These are phyloP conservation scores for Lodderomyces pseudojiufengensis DNA, from an alignment of 1,139 yeast species.

Conservation along the genomic window DNA sequence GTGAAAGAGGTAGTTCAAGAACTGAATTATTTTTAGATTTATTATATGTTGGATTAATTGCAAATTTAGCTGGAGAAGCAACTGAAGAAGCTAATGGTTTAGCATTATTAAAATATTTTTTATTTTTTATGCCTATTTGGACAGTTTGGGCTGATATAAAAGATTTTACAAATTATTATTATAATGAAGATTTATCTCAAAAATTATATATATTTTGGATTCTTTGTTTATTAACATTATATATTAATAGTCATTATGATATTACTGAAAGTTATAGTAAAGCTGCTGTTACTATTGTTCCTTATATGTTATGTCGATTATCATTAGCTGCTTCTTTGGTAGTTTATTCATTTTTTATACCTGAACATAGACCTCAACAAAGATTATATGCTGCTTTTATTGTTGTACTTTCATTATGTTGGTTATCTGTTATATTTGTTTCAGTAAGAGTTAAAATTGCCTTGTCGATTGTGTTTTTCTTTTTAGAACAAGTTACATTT, in stretches of 20 bases:
- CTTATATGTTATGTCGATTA: conserved; percentile 46
- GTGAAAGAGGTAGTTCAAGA: conserved; percentile 50
- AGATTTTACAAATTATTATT: conserved; percentile 63
- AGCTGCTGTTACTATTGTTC: conserved; percentile 44
- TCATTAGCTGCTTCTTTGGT: conserved; percentile 33
- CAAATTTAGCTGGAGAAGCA: conserved; percentile 56
- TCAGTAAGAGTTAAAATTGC: conserved; percentile 46
- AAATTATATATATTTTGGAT: conserved; percentile 53
- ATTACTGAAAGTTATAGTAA: conserved; percentile 31
- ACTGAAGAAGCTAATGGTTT: conserved; percentile 48
- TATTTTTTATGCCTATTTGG: conserved; percentile 58
- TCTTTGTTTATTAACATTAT: conserved; percentile 47
- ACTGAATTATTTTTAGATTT: conserved; percentile 61
- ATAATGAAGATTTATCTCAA: conserved; percentile 59
- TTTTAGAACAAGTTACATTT: conserved; percentile 39
- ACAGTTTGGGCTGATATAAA: conserved; percentile 63
- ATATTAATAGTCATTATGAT: conserved; percentile 48
- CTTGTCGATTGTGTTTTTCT: conserved; percentile 38
- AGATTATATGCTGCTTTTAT: conserved; percentile 36
- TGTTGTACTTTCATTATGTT: conserved; percentile 30
- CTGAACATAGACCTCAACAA: conserved; percentile 54
- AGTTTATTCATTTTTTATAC: conserved; percentile 47
- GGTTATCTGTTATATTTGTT: conserved; percentile 50
- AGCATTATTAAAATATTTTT: conserved; percentile 45
- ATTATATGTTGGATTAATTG: conserved; percentile 62